These are phyloP conservation scores for Asterophora lycoperdoides DNA, from an alignment of 768 basidiomycete genomes.

Conservation along the genomic window DNA sequence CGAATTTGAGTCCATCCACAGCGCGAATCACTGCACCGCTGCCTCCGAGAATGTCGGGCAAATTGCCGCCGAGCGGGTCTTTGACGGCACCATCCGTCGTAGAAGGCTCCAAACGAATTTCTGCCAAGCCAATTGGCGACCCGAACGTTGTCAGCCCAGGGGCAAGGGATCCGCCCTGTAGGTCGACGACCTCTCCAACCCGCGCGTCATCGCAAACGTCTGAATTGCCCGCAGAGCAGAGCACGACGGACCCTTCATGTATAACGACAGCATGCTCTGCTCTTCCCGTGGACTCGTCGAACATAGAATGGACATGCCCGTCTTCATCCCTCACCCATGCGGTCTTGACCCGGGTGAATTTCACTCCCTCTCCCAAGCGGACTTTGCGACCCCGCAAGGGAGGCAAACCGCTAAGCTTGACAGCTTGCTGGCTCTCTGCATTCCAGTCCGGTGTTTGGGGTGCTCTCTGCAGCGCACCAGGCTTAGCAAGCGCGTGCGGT, in stretches of 20 bases:
- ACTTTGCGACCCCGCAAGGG: slow-evolving; percentile 45
- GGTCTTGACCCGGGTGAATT: slow-evolving; percentile 52
- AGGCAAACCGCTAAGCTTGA: slow-evolving; percentile 66
- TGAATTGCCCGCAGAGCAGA: slow-evolving; percentile 25
- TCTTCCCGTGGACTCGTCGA: slow-evolving; percentile 16
- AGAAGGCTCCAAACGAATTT: slow-evolving; percentile 60
- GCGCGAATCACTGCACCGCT: slow-evolving; percentile 48
- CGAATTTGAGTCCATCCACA: slow-evolving; percentile 59
- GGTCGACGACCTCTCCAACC: slow-evolving; percentile 37
- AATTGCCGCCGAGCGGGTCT: slow-evolving; percentile 40
- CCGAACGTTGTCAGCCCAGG: slow-evolving; percentile 68
- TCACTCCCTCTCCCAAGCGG: slow-evolving; percentile 22
- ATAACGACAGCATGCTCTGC: slow-evolving; percentile 40
- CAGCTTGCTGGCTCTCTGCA: slow-evolving; percentile 50
- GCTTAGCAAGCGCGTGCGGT: slow-evolving; percentile 40
- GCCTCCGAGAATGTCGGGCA: slow-evolving; percentile 41
- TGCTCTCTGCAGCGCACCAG: slow-evolving; percentile 41
- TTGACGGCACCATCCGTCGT: slow-evolving; percentile 63
- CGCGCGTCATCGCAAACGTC: slow-evolving; percentile 6
- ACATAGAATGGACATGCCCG: slow-evolving; percentile 19
- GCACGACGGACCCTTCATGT: slow-evolving; percentile 49
- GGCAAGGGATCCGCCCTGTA: slow-evolving; percentile 58
- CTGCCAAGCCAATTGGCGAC: slow-evolving; percentile 57
- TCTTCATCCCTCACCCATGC: slow-evolving; percentile 25
- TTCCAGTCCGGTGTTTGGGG: slow-evolving; percentile 58